These are phyloP conservation scores for Talaromyces islandicus DNA, from an alignment of 2,329 filamentous ascomycete genomes.

Conservation along the genomic window DNA sequence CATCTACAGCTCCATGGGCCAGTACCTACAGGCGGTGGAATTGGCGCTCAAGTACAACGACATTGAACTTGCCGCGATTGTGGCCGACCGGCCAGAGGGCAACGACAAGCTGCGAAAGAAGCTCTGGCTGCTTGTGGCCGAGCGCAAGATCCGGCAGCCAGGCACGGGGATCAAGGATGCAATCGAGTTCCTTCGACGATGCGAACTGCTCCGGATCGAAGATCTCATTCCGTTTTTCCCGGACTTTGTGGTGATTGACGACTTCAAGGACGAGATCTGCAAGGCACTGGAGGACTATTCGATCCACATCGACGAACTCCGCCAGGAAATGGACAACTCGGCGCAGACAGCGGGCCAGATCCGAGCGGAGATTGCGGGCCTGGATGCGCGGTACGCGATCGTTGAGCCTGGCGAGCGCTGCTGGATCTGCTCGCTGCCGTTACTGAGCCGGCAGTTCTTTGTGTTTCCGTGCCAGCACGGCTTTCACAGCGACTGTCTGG, in stretches of 20 bases:
- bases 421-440: slow-evolving; percentile 76
- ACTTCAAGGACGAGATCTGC: slow-evolving; percentile 99
- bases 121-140: slow-evolving; percentile 90
- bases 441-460: slow-evolving; percentile 90
- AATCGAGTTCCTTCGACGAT: slow-evolving; percentile 87
- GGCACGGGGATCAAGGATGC: slow-evolving; percentile 84
- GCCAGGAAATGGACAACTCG: slow-evolving; percentile 93
- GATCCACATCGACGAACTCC: slow-evolving; percentile 79
- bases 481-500: slow-evolving; percentile 93
- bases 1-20: slow-evolving; percentile 94
- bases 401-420: slow-evolving; percentile 95
- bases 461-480: slow-evolving; percentile 98
- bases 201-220: slow-evolving; percentile 88
- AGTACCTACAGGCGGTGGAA: slow-evolving; percentile 89
- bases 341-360: slow-evolving; percentile 86
- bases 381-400: slow-evolving; percentile 88
- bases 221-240: slow-evolving; percentile 98
- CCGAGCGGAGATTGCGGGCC: slow-evolving; percentile 75
- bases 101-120: slow-evolving; percentile 80
- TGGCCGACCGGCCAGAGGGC: slow-evolving; percentile 76
- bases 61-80: slow-evolving; percentile 79
- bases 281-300: slow-evolving; percentile 87
- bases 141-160: slow-evolving; percentile 78
- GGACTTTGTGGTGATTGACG: slow-evolving; percentile 96
- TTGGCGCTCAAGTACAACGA: slow-evolving; percentile 85